Base-by-base conservation (phyloP, 345 rosid species). In the Trapa incisa region DNA sequence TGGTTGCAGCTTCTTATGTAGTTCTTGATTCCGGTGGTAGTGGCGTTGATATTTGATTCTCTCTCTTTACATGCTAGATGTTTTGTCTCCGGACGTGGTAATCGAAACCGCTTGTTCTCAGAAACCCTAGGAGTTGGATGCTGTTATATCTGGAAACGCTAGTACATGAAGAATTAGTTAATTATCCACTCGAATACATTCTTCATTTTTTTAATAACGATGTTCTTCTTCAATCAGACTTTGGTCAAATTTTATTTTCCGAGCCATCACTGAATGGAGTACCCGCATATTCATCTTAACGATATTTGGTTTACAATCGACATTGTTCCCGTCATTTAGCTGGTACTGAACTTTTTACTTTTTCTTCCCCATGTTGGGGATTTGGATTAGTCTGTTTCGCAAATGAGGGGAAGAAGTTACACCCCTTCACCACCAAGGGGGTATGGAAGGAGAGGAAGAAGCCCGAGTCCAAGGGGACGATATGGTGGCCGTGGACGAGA, bases 381-480 rank as follows among this genome's bases (percentile, higher is more conserved):
- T 54, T 54, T n/a, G 22, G 60, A 35, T n/a, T 54, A 2, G 12
- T n/a, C 17, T 53, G 7, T 11, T 53, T 17, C 2, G 60, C 60
- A 33, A 22, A 95, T 95, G 99, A 88, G 98, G 73, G 92, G 96
- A 69, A 84, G 98, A 57, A 89, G 94, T 77, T 91, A 89, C 75
- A 87, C 85, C 33, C 87, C 83, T 3, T 76, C 79, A 8, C 79
- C 83, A 8, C 97, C 95, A 0, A 84, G 96, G 76, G 88, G 86
- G 47, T 84, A 89, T 75, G 86, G 94, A 12, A 84, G 97, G 70
- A 85, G 94, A 75, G 84, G 80, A 17, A 67, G 89, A 38, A 95
- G 96, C 76, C 97, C 97, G 42, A 91, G 96, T 70, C 97, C 99
- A 1, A 79, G 94, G 48, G 92, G 88, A 47, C 88, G 89, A 13